Percentiles rank a stretch among this genome's conserved stretches.
Evolutionary conservation across 495 filamentous ascomycete species (phyloP).

Genomic region (Penicillium samsonianum): DNA sequence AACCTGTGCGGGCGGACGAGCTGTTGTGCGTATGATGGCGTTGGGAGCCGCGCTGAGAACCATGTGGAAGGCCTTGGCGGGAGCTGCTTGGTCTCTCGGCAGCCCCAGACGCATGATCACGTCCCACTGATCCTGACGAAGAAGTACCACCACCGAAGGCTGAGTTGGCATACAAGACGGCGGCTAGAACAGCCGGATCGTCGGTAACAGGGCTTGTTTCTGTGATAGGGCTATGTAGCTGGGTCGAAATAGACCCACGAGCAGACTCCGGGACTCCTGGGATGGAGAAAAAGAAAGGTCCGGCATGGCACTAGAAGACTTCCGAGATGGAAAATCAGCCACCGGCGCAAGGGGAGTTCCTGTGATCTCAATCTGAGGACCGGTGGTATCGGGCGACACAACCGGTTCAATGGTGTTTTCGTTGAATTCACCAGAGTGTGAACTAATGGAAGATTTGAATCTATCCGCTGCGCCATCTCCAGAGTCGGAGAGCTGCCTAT

Average conservation of each 20-base stretch:
- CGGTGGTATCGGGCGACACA: slow-evolving; percentile 42
- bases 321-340: slow-evolving; percentile 32
- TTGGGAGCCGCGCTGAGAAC: slow-evolving; percentile 27
- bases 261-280: slow-evolving; percentile 21
- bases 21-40: slow-evolving; percentile 42
- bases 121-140: slow-evolving; percentile 14
- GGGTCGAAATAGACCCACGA: slow-evolving; percentile 19
- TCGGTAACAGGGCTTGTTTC: slow-evolving; percentile 19
- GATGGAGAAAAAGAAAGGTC: slow-evolving; percentile 34
- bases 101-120: slow-evolving; percentile 25
- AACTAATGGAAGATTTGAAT: slow-evolving; percentile 21
- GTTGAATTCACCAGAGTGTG: slow-evolving; percentile 27
- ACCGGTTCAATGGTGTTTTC: slow-evolving; percentile 44
- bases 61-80: slow-evolving; percentile 26
- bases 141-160: slow-evolving; percentile 6
- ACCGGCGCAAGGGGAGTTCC: slow-evolving; percentile 24
- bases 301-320: slow-evolving; percentile 42
- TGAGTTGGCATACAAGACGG: slow-evolving; percentile 36
- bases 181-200: slow-evolving; percentile 37
- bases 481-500: slow-evolving; percentile 5
- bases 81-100: slow-evolving; percentile 37
- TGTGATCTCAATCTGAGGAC: slow-evolving; percentile 46
- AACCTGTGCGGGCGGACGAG: slow-evolving; percentile 40
- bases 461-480: slow-evolving; percentile 16
- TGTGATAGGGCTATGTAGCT: slow-evolving; percentile 20